phyloP scores from a whole-genome alignment of 2,329 filamentous ascomycete species.

The Neopestalotiopsis sp. region DNA sequence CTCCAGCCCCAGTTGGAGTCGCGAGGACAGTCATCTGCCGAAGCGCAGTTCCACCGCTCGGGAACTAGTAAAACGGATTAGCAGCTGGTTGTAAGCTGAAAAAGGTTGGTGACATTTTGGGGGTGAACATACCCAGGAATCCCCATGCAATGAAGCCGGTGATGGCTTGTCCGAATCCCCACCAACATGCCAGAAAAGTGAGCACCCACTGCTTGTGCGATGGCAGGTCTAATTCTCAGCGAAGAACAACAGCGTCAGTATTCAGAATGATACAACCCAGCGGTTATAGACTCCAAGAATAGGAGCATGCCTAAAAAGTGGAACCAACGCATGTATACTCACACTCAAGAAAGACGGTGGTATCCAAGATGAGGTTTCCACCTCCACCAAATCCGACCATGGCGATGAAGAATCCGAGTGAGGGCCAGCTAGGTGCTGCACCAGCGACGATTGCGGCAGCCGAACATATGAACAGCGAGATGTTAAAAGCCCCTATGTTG shows the following conservation, averaged over 20 bases:
- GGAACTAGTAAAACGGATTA: conserved; percentile 33
- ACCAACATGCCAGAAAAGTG: conserved; percentile 65
- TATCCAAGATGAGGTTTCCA: conserved; percentile 68
- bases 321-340: not conserved
- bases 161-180: conserved; percentile 53
- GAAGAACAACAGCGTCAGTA: not conserved
- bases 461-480: conserved; percentile 67
- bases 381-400: conserved; percentile 69
- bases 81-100: not conserved
- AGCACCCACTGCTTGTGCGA: conserved; percentile 67
- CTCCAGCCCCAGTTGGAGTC: conserved; percentile 56
- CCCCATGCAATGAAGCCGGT: conserved; percentile 57
- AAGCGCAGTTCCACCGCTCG: conserved; percentile 47
- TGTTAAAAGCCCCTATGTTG: conserved; percentile 62
- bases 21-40: conserved; percentile 44
- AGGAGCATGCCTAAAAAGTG: not conserved
- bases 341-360: conserved; percentile 54
- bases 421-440: conserved; percentile 69
- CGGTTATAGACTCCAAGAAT: no score
- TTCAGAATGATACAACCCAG: no score
- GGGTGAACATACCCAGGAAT: conserved; percentile 45
- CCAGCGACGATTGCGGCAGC: conserved; percentile 69
- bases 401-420: conserved; percentile 67
- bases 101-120: not conserved
- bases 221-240: conserved; percentile 34